Evolutionary conservation across 176 grass and related monocot genomes (phyloP).

Genomic region (Eremochloa ophiuroides): DNA sequence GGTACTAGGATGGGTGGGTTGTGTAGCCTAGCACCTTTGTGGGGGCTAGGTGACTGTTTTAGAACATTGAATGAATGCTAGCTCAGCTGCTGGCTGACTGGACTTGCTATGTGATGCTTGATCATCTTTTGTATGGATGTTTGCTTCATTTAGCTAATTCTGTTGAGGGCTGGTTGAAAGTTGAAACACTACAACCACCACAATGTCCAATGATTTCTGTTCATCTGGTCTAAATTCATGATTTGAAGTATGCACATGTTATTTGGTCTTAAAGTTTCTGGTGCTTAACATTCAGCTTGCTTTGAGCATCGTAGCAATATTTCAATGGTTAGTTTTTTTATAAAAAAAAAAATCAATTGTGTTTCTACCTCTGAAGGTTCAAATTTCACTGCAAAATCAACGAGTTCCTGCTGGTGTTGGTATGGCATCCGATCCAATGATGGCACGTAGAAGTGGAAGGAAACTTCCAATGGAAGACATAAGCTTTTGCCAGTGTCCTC

Average conservation of each 20-base stretch:
- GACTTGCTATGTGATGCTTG: background rate
- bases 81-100: background rate
- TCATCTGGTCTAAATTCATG: background rate
- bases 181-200: background rate
- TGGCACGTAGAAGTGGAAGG: conserved; percentile 54
- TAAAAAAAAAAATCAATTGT: background rate
- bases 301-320: background rate
- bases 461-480: conserved; percentile 78
- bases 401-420: conserved; percentile 54
- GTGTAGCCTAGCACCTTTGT: background rate
- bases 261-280: background rate
- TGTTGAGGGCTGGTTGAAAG: background rate
- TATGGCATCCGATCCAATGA: conserved; percentile 82
- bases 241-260: background rate
- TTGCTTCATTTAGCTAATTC: background rate
- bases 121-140: background rate
- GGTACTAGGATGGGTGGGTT: background rate
- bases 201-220: background rate
- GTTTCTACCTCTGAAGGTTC: conserved; percentile 37
- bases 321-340: background rate
- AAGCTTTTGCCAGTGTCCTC: conserved; percentile 62
- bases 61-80: conserved; percentile 2
- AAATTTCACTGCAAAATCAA: conserved; percentile 52
- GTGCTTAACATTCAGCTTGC: background rate
- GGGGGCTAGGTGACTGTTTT: background rate